phyloP scores from a whole-genome alignment of 352 stramenopile genomes.

The Phytophthora capsici region DNA sequence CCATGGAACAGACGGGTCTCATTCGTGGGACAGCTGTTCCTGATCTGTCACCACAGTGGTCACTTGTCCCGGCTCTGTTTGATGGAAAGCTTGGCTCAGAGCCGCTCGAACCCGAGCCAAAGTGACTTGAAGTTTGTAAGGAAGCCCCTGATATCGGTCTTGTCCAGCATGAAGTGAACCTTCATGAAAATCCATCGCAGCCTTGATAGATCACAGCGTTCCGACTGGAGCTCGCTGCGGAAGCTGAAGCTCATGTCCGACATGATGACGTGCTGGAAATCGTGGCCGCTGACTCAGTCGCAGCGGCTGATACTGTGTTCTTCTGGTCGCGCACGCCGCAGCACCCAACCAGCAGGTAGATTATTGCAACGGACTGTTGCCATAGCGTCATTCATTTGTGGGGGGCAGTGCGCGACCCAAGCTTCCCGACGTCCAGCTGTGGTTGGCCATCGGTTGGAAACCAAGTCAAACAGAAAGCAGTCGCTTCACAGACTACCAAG shows the following conservation, averaged over 20 bases:
- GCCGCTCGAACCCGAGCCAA: neutral
- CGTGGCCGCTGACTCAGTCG: neutral
- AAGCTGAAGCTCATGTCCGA: neutral
- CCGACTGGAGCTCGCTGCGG: neutral
- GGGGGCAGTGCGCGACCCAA: neutral
- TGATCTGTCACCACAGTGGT: conserved; percentile 38
- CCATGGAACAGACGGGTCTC: conserved; percentile 5
- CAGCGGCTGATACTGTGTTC: neutral
- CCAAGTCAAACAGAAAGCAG: conserved; percentile 9
- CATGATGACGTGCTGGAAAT: neutral
- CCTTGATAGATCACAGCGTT: conserved; percentile 5
- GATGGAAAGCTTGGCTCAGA: conserved; percentile 25
- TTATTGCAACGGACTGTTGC: neutral
- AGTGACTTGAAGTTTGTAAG: conserved; percentile 20
- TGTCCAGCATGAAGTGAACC: conserved; percentile 16
- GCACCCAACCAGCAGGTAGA: conserved; percentile 28
- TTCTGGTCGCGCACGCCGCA: conserved; percentile 11
- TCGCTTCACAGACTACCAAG: conserved; percentile 1
- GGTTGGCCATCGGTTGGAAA: conserved; percentile 1
- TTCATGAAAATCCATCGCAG: conserved; percentile 26
- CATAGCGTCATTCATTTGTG: conserved; percentile 5
- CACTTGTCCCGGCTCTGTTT: conserved; percentile 12
- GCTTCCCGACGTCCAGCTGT: conserved; percentile 29
- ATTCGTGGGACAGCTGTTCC: conserved; percentile 25
- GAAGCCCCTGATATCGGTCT: neutral